A percentile compares a stretch with the other conserved stretches of the same genome.
Evolutionary conservation across 306 rosid genomes (phyloP).

Genomic region (Rosa persica): DNA sequence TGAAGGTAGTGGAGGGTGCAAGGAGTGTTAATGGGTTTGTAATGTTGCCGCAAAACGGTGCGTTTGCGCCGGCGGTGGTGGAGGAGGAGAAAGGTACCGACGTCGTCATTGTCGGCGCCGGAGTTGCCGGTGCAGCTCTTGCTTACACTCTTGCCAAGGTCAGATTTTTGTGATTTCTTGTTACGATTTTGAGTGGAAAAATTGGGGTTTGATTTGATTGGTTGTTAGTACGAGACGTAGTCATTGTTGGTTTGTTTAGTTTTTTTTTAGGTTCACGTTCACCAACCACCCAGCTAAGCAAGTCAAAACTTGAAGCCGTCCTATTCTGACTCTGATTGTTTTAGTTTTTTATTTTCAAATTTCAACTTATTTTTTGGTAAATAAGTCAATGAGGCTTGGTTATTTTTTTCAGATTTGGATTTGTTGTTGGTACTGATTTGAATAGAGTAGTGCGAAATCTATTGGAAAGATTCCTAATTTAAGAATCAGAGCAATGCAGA

Average conservation of each 20-base stretch:
- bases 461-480: background rate
- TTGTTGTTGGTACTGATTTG: background rate
- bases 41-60: background rate
- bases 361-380: background rate
- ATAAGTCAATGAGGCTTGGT: background rate
- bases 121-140: constrained; percentile 32
- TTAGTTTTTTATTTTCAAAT: background rate
- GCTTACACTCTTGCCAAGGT: constrained; percentile 35
- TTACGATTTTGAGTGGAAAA: background rate
- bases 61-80: background rate
- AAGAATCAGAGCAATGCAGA: background rate
- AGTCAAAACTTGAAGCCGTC: background rate
- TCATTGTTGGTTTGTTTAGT: background rate
- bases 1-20: background rate
- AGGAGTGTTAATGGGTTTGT: background rate
- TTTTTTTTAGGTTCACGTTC: background rate
- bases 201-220: background rate
- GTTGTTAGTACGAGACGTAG: background rate
- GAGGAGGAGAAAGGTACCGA: background rate
- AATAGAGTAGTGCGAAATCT: background rate
- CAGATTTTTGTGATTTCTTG: background rate
- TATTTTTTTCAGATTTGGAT: background rate
- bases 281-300: background rate
- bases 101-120: constrained; percentile 32
- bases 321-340: background rate